Evolutionary conservation across 176 grass and related monocot genomes (phyloP).

Genomic region (Aechmea fasciata): DNA sequence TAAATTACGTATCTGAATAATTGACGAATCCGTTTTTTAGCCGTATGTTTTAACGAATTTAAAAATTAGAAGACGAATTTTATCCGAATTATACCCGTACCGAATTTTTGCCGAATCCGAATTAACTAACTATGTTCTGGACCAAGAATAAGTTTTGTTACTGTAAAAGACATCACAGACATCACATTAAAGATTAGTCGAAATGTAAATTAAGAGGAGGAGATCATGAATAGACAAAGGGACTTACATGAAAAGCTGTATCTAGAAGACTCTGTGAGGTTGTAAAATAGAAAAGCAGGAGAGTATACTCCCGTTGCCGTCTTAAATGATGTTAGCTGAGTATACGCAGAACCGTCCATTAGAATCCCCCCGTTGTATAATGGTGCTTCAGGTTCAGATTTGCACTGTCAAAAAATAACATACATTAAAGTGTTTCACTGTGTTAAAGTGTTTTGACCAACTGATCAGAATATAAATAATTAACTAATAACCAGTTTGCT

Average conservation of each 20-base stretch:
- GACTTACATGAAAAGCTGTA: constrained; percentile 93
- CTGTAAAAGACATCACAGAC: too few relatives aligned
- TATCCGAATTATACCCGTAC: too few relatives aligned
- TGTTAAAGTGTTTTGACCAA: too few relatives aligned
- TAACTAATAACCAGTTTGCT: too few relatives aligned
- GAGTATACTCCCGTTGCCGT: constrained; percentile 53
- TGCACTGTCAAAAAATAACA: constrained; percentile 38
- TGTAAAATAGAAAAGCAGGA: constrained; percentile 69
- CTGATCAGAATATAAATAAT: too few relatives aligned
- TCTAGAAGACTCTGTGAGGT: constrained; percentile 39
- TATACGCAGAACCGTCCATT: constrained; percentile 25
- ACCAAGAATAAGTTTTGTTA: too few relatives aligned
- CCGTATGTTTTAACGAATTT: too few relatives aligned
- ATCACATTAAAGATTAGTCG: not conserved
- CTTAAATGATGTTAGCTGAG: constrained; percentile 27
- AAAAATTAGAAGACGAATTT: too few relatives aligned
- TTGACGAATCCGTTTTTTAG: too few relatives aligned
- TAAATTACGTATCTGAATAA: too few relatives aligned
- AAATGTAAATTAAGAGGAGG: not conserved
- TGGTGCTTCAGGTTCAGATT: constrained; percentile 57
- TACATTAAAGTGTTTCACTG: not conserved
- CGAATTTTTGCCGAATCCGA: too few relatives aligned
- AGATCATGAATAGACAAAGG: not conserved
- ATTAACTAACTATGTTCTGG: too few relatives aligned
- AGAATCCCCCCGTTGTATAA: constrained; percentile 80